Evolutionary conservation across 1,139 yeast genomes (phyloP).

Genomic region (Yamadazyma songkhlaensis): DNA sequence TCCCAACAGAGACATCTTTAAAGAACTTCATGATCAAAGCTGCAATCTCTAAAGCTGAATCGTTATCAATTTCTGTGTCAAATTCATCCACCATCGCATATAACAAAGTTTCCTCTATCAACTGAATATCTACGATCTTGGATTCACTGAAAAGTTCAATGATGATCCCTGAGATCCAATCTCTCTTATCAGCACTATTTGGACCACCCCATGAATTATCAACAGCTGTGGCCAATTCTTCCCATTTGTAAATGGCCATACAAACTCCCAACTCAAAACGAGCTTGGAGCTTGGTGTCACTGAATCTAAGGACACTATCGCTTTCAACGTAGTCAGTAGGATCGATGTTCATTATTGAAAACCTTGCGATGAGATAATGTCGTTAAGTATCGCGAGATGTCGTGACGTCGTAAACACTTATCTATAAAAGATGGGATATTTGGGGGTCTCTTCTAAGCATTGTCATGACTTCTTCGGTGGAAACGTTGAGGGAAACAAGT

Average conservation of each 20-base stretch:
- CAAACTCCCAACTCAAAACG: slow-evolving; percentile 93
- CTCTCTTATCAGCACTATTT: slow-evolving; percentile 84
- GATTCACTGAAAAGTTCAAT: slow-evolving; percentile 69
- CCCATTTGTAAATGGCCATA: slow-evolving; percentile 88
- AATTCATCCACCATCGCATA: slow-evolving; percentile 96
- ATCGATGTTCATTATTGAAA: slow-evolving; percentile 29
- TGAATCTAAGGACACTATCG: slow-evolving; percentile 47
- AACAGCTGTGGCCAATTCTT: slow-evolving; percentile 85
- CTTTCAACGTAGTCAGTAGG: slow-evolving; percentile 47
- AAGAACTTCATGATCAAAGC: slow-evolving; percentile 63
- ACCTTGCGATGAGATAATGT: slow-evolving; percentile 1
- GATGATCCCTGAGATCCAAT: slow-evolving; percentile 86
- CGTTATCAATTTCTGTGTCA: slow-evolving; percentile 85
- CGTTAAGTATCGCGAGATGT: background rate
- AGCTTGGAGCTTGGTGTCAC: slow-evolving; percentile 68
- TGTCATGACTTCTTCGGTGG: slow-evolving; percentile 65
- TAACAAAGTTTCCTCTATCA: slow-evolving; percentile 79
- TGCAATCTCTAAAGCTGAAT: slow-evolving; percentile 76
- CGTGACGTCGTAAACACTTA: background rate
- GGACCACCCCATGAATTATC: slow-evolving; percentile 97
- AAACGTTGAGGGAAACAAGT: slow-evolving; percentile 59
- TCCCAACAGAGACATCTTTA: slow-evolving; percentile 54
- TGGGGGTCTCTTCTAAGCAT: slow-evolving; percentile 54
- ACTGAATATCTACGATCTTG: slow-evolving; percentile 65
- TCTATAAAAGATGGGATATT: slow-evolving; percentile 6